Percentiles rank a stretch among this genome's conserved stretches.
These are phyloP conservation scores for Gynandropsis gynandra DNA, from an alignment of 345 rosid species.

Conservation along the genomic window DNA sequence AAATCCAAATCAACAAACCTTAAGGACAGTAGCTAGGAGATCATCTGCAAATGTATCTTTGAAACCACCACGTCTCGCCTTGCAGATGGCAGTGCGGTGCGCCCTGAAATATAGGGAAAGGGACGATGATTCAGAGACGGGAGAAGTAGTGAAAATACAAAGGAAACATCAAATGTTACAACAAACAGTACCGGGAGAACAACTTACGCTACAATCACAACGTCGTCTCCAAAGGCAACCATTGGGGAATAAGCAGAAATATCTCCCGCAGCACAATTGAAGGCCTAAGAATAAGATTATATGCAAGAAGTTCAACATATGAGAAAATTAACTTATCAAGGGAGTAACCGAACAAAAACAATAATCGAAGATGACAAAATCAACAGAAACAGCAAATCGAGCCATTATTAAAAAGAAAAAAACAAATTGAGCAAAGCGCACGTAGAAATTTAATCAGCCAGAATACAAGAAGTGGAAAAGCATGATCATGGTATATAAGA, in stretches of 20 bases:
- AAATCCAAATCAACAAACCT: conserved; percentile 36
- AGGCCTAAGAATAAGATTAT: conserved; percentile 36
- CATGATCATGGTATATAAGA: conserved; percentile 24
- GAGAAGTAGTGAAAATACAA: background rate
- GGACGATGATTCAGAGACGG: background rate
- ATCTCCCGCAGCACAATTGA: conserved; percentile 61
- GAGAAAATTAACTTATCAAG: background rate
- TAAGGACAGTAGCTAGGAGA: conserved; percentile 69
- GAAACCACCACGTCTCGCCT: conserved; percentile 84
- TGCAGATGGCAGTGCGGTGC: conserved; percentile 84
- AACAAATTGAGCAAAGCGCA: background rate
- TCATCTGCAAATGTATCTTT: conserved; percentile 89
- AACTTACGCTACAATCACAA: conserved; percentile 92
- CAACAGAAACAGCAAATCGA: background rate
- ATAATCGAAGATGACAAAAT: background rate
- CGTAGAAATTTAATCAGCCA: background rate
- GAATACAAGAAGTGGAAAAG: background rate
- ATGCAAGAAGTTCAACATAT: background rate
- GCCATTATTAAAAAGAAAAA: background rate
- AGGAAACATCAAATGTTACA: background rate
- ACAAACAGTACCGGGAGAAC: background rate
- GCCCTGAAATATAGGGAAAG: conserved; percentile 38
- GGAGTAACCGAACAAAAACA: background rate
- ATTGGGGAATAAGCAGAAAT: conserved; percentile 49
- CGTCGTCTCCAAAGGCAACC: conserved; percentile 73